Percentiles rank a stretch among this genome's conserved stretches.
Evolutionary conservation across 306 rosid genomes (phyloP).

Genomic region (Cajanus cajan): DNA sequence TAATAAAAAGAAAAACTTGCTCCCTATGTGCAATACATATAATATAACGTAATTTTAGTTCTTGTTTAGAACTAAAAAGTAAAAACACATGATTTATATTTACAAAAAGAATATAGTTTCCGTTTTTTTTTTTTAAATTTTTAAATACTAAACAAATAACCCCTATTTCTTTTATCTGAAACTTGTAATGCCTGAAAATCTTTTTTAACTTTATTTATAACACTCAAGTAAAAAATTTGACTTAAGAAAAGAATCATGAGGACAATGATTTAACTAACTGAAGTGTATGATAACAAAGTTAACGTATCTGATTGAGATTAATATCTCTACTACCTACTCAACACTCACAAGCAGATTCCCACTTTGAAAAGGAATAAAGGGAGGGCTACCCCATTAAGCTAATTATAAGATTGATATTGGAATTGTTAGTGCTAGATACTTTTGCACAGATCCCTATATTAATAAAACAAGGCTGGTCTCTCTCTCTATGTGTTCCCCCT

Average conservation of each 20-base stretch:
- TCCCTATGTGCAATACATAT: neutral
- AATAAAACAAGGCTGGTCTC: slow-evolving; percentile 26
- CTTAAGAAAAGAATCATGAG: neutral
- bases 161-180: neutral
- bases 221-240: neutral
- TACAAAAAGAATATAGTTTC: neutral
- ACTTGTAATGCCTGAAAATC: neutral
- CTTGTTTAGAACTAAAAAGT: neutral
- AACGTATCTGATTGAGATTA: neutral
- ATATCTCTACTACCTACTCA: slow-evolving; percentile 26
- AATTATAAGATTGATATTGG: slow-evolving; percentile 26
- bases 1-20: neutral
- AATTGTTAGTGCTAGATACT: slow-evolving; percentile 25
- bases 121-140: neutral
- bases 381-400: slow-evolving; percentile 39
- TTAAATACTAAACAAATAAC: neutral
- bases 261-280: neutral
- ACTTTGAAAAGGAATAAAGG: slow-evolving; percentile 48
- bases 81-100: neutral
- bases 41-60: neutral
- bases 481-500: neutral
- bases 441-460: slow-evolving; percentile 47
- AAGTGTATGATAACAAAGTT: neutral
- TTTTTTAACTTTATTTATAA: neutral
- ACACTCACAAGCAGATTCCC: slow-evolving; percentile 42